Evolutionary conservation across 495 filamentous ascomycete genomes (phyloP), one percentile per base, ranked within the genome.

Genomic region (Haplographium delicatum): DNA sequence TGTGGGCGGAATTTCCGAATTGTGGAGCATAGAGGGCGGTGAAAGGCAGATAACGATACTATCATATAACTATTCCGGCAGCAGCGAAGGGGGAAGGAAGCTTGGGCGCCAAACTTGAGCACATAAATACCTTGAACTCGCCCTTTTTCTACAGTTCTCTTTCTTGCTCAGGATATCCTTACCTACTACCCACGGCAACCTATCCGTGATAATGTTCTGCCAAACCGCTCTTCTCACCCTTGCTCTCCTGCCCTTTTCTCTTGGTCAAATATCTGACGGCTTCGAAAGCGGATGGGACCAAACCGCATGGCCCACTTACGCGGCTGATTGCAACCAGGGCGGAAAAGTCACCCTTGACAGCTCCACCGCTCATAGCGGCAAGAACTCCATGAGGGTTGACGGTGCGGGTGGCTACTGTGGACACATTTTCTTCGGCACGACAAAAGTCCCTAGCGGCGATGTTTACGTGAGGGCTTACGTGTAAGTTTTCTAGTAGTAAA

Each of bases 341-440:
- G 77, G 77, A 33, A 70, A 64, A 47, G 70, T 81, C 50, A 65
- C 59, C 3, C 73, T 81, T 7, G 77, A 81, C 58, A 74, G 54
- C 57, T 54, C 71, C 38, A 67, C 59, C 5, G 77, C 74, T 19
- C 69, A 78, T 55, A 73, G 68, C 54, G 77, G 77, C 45, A 77
- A 66, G 60, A 81, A 79, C 62, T 79, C 75, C 0, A 65, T 81
- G 2, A 64, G 65, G 50, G 77, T 81, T 4, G 66, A 68, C 39
- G 73, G 75, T 30, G 69, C 68, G 1, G 73, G 73, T 27, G 77
- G 77, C 16, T 81, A 71, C 62, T 81, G 77, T 58, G 77, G 77
- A 47, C 77, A 81, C 50, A 75, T 79, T 33, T 81, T 79, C 66
- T 71, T 81, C 51, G 77, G 77, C 52, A 81, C 75, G 9, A 75